Percentiles rank a stretch among this genome's conserved stretches.
phyloP scores from a whole-genome alignment of 768 basidiomycete species.

The Boletellus ananas region DNA sequence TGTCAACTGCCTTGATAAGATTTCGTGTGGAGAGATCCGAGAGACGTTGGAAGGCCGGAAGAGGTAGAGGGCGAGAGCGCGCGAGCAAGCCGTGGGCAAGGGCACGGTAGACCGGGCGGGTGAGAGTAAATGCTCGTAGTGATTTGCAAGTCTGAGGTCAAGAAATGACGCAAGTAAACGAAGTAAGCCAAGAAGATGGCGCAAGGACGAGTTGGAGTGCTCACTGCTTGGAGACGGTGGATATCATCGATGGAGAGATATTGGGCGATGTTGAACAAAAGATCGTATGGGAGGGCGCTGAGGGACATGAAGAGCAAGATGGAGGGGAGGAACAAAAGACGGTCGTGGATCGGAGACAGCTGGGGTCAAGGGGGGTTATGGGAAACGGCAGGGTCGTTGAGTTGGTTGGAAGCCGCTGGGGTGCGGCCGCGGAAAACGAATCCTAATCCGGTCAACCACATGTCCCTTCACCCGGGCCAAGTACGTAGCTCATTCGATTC shows the following conservation, averaged over 20 bases:
- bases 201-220: conserved; percentile 20
- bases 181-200: background rate
- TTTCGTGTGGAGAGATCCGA: conserved; percentile 60
- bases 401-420: conserved; percentile 6
- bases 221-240: conserved; percentile 57
- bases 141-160: conserved; percentile 54
- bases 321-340: background rate
- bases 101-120: conserved; percentile 64
- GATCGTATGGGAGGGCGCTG: conserved; percentile 60
- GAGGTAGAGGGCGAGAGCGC: conserved; percentile 63
- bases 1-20: conserved; percentile 60
- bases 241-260: conserved; percentile 61
- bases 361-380: conserved; percentile 1
- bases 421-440: background rate
- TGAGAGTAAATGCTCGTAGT: conserved; percentile 56
- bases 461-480: background rate
- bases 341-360: conserved; percentile 4
- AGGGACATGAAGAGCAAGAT: conserved; percentile 27
- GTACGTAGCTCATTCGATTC: too few relatives aligned
- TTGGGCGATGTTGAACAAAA: conserved; percentile 62
- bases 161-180: background rate
- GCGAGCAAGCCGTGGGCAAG: conserved; percentile 59
- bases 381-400: conserved; percentile 4
- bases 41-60: conserved; percentile 66
- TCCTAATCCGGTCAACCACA: conserved; percentile 13